These are phyloP conservation scores for Pleoardoris graminearum DNA, from an alignment of 2,329 filamentous ascomycete genomes.

Conservation along the genomic window DNA sequence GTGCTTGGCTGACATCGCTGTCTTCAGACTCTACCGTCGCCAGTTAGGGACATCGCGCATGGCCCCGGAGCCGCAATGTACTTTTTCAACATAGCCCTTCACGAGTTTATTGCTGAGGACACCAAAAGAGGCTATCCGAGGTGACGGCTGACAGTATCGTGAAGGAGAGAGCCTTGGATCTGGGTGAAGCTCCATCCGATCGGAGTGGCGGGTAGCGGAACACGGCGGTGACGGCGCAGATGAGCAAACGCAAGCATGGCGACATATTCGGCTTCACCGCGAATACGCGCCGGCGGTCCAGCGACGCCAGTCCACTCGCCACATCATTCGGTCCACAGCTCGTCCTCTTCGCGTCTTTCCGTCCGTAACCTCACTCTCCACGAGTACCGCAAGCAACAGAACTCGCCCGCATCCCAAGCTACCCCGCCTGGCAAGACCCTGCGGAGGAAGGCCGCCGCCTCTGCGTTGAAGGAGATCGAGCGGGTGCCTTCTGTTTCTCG, in stretches of 20 bases:
- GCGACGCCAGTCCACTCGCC: conserved; percentile 44
- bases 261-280: conserved; percentile 31
- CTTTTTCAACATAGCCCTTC: conserved; percentile 10
- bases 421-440: conserved; percentile 40
- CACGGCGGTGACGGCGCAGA: neutral
- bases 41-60: conserved; percentile 6
- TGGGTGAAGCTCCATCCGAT: neutral
- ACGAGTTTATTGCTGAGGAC: conserved; percentile 8
- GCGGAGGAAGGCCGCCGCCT: conserved; percentile 43
- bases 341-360: conserved; percentile 37
- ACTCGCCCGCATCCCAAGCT: conserved; percentile 34
- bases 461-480: conserved; percentile 37
- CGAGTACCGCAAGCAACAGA: conserved; percentile 46
- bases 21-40: neutral
- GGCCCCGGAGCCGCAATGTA: conserved; percentile 16
- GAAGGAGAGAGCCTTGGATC: neutral
- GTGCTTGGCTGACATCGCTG: neutral
- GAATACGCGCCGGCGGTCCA: conserved; percentile 21
- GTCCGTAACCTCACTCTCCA: conserved; percentile 43
- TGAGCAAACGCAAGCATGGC: conserved; percentile 24
- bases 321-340: conserved; percentile 41
- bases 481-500: conserved; percentile 26
- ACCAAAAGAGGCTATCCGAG: conserved; percentile 1
- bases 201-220: neutral
- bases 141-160: conserved; percentile 5